Conservation (phyloP, 2,329 filamentous ascomycete species). For the Apiospora sp. region DNA sequence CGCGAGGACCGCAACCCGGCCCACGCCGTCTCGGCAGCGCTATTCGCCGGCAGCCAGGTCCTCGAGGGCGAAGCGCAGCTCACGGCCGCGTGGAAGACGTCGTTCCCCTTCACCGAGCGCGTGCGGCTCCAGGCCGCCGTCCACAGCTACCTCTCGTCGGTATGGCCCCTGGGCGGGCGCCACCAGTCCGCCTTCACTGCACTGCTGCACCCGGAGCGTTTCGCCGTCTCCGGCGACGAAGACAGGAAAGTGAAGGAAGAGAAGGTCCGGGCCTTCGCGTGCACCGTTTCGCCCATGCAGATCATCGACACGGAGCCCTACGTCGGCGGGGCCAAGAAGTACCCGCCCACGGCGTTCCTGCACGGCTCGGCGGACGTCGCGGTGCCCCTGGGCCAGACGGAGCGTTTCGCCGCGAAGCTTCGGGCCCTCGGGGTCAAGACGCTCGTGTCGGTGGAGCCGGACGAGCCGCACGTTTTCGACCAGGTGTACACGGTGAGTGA, state of each 20-base stretch:
- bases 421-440: constrained; percentile 12
- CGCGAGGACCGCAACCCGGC: constrained; percentile 8
- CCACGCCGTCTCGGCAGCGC: background rate
- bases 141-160: constrained; percentile 16
- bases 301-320: constrained; percentile 18
- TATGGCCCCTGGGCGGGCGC: constrained; percentile 13
- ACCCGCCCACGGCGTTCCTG: constrained; percentile 19
- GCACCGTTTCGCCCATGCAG: constrained; percentile 23
- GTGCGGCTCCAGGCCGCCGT: constrained; percentile 18
- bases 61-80: background rate
- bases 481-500: constrained; percentile 18
- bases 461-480: constrained; percentile 18
- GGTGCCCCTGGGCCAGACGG: background rate
- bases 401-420: constrained; percentile 16
- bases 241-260: background rate
- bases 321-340: background rate
- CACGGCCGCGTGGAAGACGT: background rate
- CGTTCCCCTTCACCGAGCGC: constrained; percentile 13
- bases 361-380: constrained; percentile 13
- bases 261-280: constrained; percentile 1
- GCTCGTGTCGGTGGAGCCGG: constrained; percentile 17
- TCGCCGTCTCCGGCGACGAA: background rate
- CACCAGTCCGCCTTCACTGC: constrained; percentile 9
- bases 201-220: constrained; percentile 17
- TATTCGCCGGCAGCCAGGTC: constrained; percentile 2